Conservation (phyloP, 208 protist species). For the Trypanosoma mega region DNA sequence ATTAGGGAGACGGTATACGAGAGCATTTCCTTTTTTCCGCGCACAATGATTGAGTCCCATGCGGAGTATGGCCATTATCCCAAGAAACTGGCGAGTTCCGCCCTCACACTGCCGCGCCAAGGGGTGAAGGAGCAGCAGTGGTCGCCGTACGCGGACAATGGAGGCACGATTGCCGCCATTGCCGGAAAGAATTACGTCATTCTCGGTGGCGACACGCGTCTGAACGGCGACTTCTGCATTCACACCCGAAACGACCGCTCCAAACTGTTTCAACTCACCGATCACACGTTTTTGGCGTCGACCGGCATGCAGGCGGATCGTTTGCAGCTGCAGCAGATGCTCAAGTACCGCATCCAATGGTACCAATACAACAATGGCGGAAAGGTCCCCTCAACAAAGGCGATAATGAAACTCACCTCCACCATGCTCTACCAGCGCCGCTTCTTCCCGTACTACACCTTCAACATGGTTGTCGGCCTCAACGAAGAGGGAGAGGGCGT, state of each 20-base stretch:
- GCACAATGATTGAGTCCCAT: constrained; percentile 88
- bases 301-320: constrained; percentile 98
- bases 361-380: constrained; percentile 95
- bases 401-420: constrained; percentile 97
- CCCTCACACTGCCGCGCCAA: constrained; percentile 64
- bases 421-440: constrained; percentile 97
- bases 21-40: too few species aligned
- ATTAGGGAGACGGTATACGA: not conserved
- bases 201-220: constrained; percentile 97
- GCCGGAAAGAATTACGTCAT: constrained; percentile 96
- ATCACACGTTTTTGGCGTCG: constrained; percentile 91
- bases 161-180: constrained; percentile 95
- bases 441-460: constrained; percentile 99
- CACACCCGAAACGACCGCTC: constrained; percentile 89
- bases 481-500: constrained; percentile 94
- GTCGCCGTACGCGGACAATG: constrained; percentile 95
- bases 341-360: constrained; percentile 92
- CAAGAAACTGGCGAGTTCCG: constrained; percentile 72
- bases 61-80: constrained; percentile 69
- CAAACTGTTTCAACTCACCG: constrained; percentile 95
- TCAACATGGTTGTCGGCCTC: constrained; percentile 98
- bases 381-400: constrained; percentile 87
- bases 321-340: constrained; percentile 94
- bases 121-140: constrained; percentile 78
- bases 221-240: constrained; percentile 97